phyloP scores from a whole-genome alignment of 768 basidiomycete genomes.

The Boletus reticulatus region DNA sequence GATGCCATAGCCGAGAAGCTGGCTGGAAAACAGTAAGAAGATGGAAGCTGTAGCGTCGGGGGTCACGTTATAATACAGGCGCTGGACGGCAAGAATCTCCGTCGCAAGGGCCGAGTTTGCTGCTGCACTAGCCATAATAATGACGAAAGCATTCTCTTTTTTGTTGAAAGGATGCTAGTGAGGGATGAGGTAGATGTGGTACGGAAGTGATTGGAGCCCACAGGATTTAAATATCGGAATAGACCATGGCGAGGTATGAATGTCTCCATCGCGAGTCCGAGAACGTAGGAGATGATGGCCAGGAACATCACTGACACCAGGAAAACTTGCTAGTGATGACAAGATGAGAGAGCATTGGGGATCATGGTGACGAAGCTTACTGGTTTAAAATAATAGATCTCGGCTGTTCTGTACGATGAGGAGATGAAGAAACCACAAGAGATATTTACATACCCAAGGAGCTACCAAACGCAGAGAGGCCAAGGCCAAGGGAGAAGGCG shows the following conservation, averaged over 20 bases:
- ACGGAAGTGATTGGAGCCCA: background rate
- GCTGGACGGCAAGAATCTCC: conserved; percentile 53
- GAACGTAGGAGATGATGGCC: conserved; percentile 48
- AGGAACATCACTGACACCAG: conserved; percentile 54
- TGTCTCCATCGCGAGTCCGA: conserved; percentile 47
- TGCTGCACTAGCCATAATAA: conserved; percentile 57
- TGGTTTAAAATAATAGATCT: conserved; percentile 63
- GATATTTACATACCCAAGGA: conserved; percentile 39
- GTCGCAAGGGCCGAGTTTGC: conserved; percentile 53
- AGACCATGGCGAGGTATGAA: conserved; percentile 43
- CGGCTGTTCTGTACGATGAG: conserved; percentile 32
- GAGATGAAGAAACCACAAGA: background rate
- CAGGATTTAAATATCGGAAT: conserved; percentile 54
- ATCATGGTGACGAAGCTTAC: conserved; percentile 24
- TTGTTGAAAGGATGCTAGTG: conserved; percentile 54
- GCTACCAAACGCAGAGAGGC: conserved; percentile 49
- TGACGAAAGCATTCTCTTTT: conserved; percentile 57
- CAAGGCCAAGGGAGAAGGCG: conserved; percentile 52
- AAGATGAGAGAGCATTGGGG: background rate
- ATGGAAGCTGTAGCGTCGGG: conserved; percentile 46
- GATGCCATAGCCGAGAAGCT: conserved; percentile 51
- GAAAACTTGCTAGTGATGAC: conserved; percentile 43
- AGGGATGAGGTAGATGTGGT: background rate
- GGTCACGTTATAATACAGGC: conserved; percentile 50
- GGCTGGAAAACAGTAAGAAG: conserved; percentile 38